phyloP scores from a whole-genome alignment of 257 asterid genomes.

The Petunia secreta region DNA sequence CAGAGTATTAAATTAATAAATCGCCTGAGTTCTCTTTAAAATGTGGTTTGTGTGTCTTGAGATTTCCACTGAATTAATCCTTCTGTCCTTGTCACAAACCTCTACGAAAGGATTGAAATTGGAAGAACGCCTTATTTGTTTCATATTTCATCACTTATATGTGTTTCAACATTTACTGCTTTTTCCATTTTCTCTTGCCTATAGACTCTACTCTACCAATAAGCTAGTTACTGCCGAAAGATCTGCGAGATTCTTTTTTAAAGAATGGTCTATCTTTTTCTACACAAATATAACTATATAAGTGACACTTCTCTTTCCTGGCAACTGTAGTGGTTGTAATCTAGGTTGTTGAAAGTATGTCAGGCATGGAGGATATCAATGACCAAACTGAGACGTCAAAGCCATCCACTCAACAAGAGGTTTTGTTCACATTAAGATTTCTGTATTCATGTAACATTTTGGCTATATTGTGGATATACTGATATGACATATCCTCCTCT shows the following conservation, averaged over 20 bases:
- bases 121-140: not conserved
- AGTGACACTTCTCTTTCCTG: slow-evolving; percentile 27
- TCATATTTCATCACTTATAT: not conserved
- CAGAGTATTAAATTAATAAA: slow-evolving; percentile 11
- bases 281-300: slow-evolving; percentile 63
- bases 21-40: slow-evolving; percentile 1
- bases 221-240: not conserved
- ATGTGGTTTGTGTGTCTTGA: slow-evolving; percentile 12
- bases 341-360: slow-evolving; percentile 56
- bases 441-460: slow-evolving; percentile 16
- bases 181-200: slow-evolving; percentile 12
- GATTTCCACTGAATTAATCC: slow-evolving; percentile 1
- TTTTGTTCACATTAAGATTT: slow-evolving; percentile 38
- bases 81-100: slow-evolving; percentile 3
- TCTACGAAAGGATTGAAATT: slow-evolving; percentile 11
- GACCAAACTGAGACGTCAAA: slow-evolving; percentile 60
- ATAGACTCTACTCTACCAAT: not conserved
- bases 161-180: not conserved
- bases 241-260: not conserved
- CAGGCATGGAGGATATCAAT: slow-evolving; percentile 72
- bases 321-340: slow-evolving; percentile 36
- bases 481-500: not conserved
- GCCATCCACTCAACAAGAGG: slow-evolving; percentile 76
- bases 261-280: slow-evolving; percentile 29
- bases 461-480: not conserved